Evolutionary conservation across 306 rosid genomes (phyloP), one percentile per base, ranked within the genome.

Genomic region (Mimosa bimucronata): DNA sequence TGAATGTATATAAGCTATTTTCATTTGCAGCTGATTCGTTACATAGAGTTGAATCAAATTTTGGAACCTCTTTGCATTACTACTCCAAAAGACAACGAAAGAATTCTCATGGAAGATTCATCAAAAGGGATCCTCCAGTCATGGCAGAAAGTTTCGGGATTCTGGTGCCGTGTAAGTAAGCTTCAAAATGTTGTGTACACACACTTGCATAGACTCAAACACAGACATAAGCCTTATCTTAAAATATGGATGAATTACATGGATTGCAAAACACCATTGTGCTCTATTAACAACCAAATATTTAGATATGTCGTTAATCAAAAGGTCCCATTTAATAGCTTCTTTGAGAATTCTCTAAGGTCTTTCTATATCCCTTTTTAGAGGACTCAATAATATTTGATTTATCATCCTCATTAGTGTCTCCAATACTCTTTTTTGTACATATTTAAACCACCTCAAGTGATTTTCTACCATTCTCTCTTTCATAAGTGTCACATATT

Each of bases 101-200:
- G 77, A 55, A 8, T 23, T 31, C 64, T 81, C 69, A 67, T 28
- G 5, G 44, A 57, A 75, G 71, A 60, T 16, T 26, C 74, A 15
- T 68, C 25, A 21, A 28, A 29, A 1, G 7, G 31, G 28, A 46
- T 62, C 29, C 68, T 9, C 50, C 74, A 61, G 7, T 18, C 34
- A n/a, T 66, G 18, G 23, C 73, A 42, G 13, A 23, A 42, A 0
- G 9, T 1, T 42, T 25, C 21, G 6, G 60, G 21, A 13, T 71
- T 82, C 34, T 71, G 50, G 75, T 77, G 82, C 41, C 75, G 41
- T n/a, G 78, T 82, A 71, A 2, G 62, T 11, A 12, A 48, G 58
- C 6, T 21, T 42, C 13, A 21, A 10, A 21, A 14, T 11, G n/a
- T n/a, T n/a, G 5, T 5, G 19, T 9, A 66, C 2, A 8, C 9